phyloP scores from a whole-genome alignment of 441 rosid genomes.

The Biscutella laevigata region DNA sequence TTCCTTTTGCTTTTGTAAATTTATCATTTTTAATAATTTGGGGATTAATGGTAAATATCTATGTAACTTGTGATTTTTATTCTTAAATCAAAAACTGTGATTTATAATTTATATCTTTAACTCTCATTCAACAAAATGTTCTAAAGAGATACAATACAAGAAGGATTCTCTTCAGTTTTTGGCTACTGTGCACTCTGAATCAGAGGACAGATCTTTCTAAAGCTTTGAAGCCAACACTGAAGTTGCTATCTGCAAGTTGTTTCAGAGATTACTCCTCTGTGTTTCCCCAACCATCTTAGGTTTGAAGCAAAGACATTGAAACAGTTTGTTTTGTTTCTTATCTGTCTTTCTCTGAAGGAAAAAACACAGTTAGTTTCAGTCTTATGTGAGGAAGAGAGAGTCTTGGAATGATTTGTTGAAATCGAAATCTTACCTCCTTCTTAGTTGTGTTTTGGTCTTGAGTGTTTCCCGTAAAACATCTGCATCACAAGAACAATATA shows the following conservation, averaged over 20 bases:
- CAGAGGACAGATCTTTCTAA: slow-evolving; percentile 19
- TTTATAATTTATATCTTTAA: slow-evolving; percentile 12
- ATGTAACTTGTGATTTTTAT: too few species aligned
- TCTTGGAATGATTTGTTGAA: not conserved
- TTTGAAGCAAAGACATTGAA: slow-evolving; percentile 24
- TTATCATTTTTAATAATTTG: not conserved
- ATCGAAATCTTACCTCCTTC: slow-evolving; percentile 15
- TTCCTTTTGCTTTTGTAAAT: slow-evolving; percentile 8
- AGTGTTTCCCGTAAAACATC: slow-evolving; percentile 16
- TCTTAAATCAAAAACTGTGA: slow-evolving; percentile 14
- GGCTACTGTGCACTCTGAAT: slow-evolving; percentile 22
- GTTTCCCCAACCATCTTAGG: slow-evolving; percentile 15
- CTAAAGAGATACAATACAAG: slow-evolving; percentile 4
- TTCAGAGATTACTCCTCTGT: slow-evolving; percentile 1
- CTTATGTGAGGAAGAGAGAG: slow-evolving; percentile 4
- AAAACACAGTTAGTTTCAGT: not conserved
- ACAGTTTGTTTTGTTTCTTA: slow-evolving; percentile 17
- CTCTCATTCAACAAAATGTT: slow-evolving; percentile 8
- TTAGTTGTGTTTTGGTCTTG: slow-evolving; percentile 4
- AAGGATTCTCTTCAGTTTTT: not conserved
- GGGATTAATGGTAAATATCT: too few species aligned
- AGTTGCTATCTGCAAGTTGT: slow-evolving; percentile 4
- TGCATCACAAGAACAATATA: not conserved
- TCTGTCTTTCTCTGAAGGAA: slow-evolving; percentile 13
- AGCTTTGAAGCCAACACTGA: slow-evolving; percentile 16